Conservation (phyloP, 257 asterid genomes). For the Fraxinus cuspidata region DNA sequence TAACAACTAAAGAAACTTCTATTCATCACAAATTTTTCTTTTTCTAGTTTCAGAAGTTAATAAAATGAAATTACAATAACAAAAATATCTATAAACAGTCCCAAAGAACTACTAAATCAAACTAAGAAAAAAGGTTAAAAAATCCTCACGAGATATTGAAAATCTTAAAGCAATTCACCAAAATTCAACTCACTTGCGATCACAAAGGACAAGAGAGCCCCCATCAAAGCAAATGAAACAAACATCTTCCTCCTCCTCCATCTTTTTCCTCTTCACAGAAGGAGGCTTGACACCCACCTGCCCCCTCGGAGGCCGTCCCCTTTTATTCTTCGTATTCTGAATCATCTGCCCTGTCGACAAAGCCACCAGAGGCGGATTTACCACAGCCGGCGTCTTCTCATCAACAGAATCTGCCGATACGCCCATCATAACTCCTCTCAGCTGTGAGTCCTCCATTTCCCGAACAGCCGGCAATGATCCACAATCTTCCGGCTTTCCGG, state of each 20-base stretch:
- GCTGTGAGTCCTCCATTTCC: slow-evolving; percentile 24
- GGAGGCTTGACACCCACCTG: slow-evolving; percentile 41
- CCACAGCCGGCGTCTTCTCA: slow-evolving; percentile 18
- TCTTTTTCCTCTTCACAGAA: slow-evolving; percentile 47
- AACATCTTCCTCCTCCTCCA: slow-evolving; percentile 63
- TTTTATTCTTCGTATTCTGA: slow-evolving; percentile 48
- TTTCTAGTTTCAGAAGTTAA: neutral
- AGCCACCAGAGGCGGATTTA: slow-evolving; percentile 15
- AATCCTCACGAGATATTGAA: neutral
- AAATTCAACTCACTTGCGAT: slow-evolving; percentile 75
- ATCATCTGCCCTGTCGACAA: slow-evolving; percentile 26
- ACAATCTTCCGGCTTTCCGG: slow-evolving; percentile 21
- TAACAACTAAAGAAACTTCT: slow-evolving; percentile 14
- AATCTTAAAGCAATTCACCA: slow-evolving; percentile 7
- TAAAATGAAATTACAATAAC: neutral
- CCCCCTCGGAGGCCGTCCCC: slow-evolving; percentile 79
- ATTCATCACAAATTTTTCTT: slow-evolving; percentile 1
- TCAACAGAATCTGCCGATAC: neutral
- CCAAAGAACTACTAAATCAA: neutral
- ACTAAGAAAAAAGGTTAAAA: neutral
- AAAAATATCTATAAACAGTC: neutral
- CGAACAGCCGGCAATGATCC: slow-evolving; percentile 30
- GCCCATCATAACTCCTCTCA: slow-evolving; percentile 4
- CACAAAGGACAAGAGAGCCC: slow-evolving; percentile 88
- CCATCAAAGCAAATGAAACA: slow-evolving; percentile 98